Percentiles rank a stretch among this genome's conserved stretches.
Conservation (phyloP, 257 asterid species). For the Nicotiana knightiana region DNA sequence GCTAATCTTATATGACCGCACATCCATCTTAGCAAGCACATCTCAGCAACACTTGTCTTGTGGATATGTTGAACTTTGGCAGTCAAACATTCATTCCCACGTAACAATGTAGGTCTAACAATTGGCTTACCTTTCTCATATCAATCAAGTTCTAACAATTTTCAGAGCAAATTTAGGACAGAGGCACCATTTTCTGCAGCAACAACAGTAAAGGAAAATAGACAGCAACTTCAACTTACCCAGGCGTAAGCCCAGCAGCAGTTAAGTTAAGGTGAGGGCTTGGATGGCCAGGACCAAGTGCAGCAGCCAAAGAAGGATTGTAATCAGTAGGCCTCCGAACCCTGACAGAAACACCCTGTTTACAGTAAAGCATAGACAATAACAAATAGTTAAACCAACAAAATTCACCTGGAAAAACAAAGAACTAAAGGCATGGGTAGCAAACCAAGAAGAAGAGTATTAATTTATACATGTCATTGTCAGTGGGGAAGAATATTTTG, state of each 20-base stretch:
- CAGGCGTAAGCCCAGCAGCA: slow-evolving; percentile 90
- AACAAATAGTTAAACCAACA: slow-evolving; percentile 1
- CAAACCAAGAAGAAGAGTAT: background rate
- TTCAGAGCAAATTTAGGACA: background rate
- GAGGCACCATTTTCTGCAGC: background rate
- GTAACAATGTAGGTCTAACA: background rate
- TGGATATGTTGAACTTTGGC: background rate
- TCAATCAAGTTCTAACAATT: background rate
- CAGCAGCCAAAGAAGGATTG: slow-evolving; percentile 90
- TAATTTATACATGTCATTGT: background rate
- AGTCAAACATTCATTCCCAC: background rate
- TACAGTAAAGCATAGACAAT: background rate
- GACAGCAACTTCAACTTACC: slow-evolving; percentile 4
- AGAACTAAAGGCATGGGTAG: background rate
- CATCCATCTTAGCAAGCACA: background rate
- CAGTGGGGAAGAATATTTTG: background rate
- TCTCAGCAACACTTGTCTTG: background rate
- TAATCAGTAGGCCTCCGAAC: slow-evolving; percentile 98
- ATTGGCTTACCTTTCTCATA: background rate
- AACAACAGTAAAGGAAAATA: background rate
- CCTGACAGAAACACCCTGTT: slow-evolving; percentile 91
- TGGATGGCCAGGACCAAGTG: slow-evolving; percentile 98
- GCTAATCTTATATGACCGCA: background rate
- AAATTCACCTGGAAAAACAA: background rate
- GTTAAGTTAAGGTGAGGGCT: slow-evolving; percentile 72